Conservation (phyloP, 345 rosid genomes). For the Lumnitzera racemosa region DNA sequence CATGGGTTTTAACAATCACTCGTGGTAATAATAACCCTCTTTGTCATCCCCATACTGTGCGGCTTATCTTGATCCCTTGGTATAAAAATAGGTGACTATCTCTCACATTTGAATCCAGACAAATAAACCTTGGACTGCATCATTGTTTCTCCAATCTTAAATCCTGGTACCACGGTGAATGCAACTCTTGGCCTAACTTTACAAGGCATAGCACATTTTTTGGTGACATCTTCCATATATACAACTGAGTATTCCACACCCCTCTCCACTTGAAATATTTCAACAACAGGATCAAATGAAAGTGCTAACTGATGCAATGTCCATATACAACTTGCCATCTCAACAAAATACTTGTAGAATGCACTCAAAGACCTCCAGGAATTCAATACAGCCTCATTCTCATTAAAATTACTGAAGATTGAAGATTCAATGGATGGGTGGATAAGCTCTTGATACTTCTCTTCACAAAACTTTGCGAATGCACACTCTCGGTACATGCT, state of each 20-base stretch:
- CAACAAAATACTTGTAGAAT: slow-evolving; percentile 72
- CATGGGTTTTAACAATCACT: no score
- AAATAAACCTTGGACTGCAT: slow-evolving; percentile 80
- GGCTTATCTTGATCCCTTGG: slow-evolving; percentile 1
- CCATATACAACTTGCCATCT: slow-evolving; percentile 86
- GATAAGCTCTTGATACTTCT: slow-evolving; percentile 81
- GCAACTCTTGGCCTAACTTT: slow-evolving; percentile 55
- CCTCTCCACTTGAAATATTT: slow-evolving; percentile 79
- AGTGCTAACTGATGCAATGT: slow-evolving; percentile 71
- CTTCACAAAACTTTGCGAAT: slow-evolving; percentile 76
- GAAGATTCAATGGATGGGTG: slow-evolving; percentile 87
- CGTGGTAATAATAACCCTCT: no score
- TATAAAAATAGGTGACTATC: slow-evolving; percentile 5
- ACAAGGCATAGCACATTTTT: slow-evolving; percentile 22
- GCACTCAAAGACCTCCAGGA: slow-evolving; percentile 74
- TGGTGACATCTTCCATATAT: slow-evolving; percentile 75
- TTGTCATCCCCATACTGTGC: slow-evolving; percentile 1
- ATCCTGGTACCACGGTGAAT: slow-evolving; percentile 90
- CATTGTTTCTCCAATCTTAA: slow-evolving; percentile 63
- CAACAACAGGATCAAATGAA: slow-evolving; percentile 75
- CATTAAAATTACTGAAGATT: slow-evolving; percentile 64
- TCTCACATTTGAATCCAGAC: slow-evolving; percentile 35
- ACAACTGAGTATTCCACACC: slow-evolving; percentile 72
- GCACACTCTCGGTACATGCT: slow-evolving; percentile 56
- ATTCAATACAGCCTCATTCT: slow-evolving; percentile 56